phyloP scores from a whole-genome alignment of 805 yeast genomes.

The Yarrowia keelungensis region DNA sequence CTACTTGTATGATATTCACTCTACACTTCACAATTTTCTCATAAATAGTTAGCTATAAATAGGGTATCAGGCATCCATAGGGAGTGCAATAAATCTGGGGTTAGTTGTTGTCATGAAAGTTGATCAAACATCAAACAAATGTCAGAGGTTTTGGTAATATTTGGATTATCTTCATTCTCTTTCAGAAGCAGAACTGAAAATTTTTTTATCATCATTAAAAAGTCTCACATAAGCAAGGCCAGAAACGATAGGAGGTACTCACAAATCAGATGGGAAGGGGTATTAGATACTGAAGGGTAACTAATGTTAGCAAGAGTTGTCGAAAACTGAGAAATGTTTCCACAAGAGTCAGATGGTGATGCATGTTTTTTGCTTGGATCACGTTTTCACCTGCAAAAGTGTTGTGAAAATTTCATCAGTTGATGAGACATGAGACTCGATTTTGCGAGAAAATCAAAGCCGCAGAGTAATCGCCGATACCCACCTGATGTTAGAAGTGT shows the following conservation, averaged over 20 bases:
- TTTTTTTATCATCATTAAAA: slow-evolving; percentile 65
- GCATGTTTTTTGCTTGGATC: slow-evolving; percentile 91
- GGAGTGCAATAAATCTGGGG: slow-evolving; percentile 18
- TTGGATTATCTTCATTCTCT: slow-evolving; percentile 75
- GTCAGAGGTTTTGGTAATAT: slow-evolving; percentile 40
- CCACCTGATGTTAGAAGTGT: slow-evolving; percentile 39
- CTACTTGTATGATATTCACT: no score
- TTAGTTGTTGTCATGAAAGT: not conserved
- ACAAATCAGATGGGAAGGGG: slow-evolving; percentile 38
- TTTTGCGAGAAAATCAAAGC: not conserved
- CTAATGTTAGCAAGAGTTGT: slow-evolving; percentile 12
- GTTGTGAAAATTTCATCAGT: slow-evolving; percentile 47
- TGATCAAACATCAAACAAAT: not conserved
- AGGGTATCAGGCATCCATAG: slow-evolving; percentile 10
- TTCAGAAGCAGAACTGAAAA: slow-evolving; percentile 98
- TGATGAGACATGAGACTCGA: slow-evolving; percentile 1
- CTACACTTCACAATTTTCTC: not conserved
- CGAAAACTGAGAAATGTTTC: slow-evolving; percentile 16
- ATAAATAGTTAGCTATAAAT: slow-evolving; percentile 14
- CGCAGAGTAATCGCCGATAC: not conserved
- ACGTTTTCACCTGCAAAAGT: slow-evolving; percentile 56
- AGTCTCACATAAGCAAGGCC: slow-evolving; percentile 40
- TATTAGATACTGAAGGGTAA: slow-evolving; percentile 15
- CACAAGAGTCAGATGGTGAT: slow-evolving; percentile 87
- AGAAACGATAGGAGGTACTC: slow-evolving; percentile 11